Evolutionary conservation across 805 yeast species (phyloP).

Genomic region (Myxozyma nipponensis): DNA sequence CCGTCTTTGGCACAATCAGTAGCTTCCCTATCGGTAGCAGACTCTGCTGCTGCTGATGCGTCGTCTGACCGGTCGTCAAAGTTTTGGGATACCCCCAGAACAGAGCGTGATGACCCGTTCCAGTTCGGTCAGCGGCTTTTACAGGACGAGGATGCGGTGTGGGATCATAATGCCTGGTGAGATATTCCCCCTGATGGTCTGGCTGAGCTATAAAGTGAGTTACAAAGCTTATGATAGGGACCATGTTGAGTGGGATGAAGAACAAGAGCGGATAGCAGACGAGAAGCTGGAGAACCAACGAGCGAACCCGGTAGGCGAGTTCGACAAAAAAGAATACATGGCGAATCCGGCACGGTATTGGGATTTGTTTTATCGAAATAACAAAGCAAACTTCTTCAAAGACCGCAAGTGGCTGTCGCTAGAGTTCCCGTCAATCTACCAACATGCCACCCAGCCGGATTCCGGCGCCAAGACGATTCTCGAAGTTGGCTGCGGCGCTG

Average conservation of each 20-base stretch:
- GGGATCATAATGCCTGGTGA: slow-evolving; percentile 85
- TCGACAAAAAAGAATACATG: slow-evolving; percentile 73
- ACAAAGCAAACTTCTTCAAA: slow-evolving; percentile 90
- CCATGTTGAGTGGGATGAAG: slow-evolving; percentile 96
- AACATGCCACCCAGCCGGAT: slow-evolving; percentile 62
- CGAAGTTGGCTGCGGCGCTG: slow-evolving; percentile 98
- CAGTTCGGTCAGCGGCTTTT: slow-evolving; percentile 84
- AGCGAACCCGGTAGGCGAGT: slow-evolving; percentile 80
- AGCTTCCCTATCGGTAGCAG: too few relatives aligned
- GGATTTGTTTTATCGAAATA: slow-evolving; percentile 90
- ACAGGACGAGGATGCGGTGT: slow-evolving; percentile 66
- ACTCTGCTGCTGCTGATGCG: background rate
- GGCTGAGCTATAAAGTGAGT: background rate
- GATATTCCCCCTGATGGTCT: too few relatives aligned
- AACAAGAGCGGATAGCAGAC: slow-evolving; percentile 72
- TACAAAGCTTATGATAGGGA: slow-evolving; percentile 46
- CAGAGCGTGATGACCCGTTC: slow-evolving; percentile 53
- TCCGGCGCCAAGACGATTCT: slow-evolving; percentile 69
- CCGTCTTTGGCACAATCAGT: too few relatives aligned
- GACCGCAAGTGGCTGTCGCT: slow-evolving; percentile 94
- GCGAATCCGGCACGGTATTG: slow-evolving; percentile 87
- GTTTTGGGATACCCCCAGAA: slow-evolving; percentile 26
- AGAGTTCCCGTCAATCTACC: slow-evolving; percentile 83
- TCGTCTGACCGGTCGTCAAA: background rate
- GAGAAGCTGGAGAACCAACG: slow-evolving; percentile 69